Conservation (phyloP, 495 filamentous ascomycete genomes). For the Aspergillus ellipticus region DNA sequence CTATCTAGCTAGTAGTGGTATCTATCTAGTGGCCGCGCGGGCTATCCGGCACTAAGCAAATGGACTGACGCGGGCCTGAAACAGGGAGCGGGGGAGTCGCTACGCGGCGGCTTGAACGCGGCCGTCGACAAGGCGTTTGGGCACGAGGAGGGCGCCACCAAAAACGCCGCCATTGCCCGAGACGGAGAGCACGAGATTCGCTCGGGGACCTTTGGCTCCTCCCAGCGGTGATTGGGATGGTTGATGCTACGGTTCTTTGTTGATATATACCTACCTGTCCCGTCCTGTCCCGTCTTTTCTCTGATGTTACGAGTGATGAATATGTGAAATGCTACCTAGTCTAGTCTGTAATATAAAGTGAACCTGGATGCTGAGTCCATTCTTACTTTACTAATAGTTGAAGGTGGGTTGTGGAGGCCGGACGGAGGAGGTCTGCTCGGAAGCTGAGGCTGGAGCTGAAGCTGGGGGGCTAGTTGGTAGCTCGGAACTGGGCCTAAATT, state of each 20-base stretch:
- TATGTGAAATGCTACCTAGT: too few species aligned
- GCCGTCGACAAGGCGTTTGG: conserved; percentile 41
- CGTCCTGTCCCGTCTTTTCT: too few species aligned
- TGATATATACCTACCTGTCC: too few species aligned
- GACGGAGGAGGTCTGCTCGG: too few species aligned
- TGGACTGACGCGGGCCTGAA: neutral
- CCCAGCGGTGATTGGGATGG: neutral
- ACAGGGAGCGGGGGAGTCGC: conserved; percentile 41
- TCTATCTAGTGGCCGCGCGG: neutral
- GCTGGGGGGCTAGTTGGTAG: too few species aligned
- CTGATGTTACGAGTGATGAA: too few species aligned
- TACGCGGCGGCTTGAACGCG: conserved; percentile 38
- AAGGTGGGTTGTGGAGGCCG: too few species aligned
- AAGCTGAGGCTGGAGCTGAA: too few species aligned
- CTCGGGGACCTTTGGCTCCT: conserved; percentile 22
- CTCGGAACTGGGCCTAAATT: neutral
- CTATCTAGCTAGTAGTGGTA: neutral
- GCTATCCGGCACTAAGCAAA: neutral
- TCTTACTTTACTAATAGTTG: too few species aligned
- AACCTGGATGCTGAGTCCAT: too few species aligned
- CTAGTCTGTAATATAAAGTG: too few species aligned
- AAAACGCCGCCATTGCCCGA: conserved; percentile 36
- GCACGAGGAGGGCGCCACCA: conserved; percentile 30
- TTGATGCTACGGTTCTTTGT: neutral
- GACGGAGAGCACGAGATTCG: conserved; percentile 37